These are phyloP conservation scores for Trifolium fragiferum DNA, from an alignment of 306 rosid species.

Conservation along the genomic window DNA sequence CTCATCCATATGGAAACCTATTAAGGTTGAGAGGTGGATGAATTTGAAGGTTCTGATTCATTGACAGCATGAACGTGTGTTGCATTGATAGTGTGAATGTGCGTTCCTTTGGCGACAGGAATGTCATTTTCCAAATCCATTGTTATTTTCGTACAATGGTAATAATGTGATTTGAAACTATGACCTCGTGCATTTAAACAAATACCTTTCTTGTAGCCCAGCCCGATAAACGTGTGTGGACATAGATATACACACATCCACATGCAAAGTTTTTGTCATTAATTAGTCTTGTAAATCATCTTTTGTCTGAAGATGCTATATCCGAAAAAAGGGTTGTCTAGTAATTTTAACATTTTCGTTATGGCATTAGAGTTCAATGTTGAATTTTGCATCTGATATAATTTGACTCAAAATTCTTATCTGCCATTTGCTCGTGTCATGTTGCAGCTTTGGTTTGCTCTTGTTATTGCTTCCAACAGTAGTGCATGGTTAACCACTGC, in stretches of 20 bases:
- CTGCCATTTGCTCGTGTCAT: conserved; percentile 8
- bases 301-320: neutral
- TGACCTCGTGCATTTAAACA: neutral
- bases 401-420: conserved; percentile 11
- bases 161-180: neutral
- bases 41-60: neutral
- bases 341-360: neutral
- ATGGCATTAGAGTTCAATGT: neutral
- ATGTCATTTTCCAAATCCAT: neutral
- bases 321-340: neutral
- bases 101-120: neutral
- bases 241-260: too few species aligned
- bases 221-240: neutral
- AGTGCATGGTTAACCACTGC: conserved; percentile 77
- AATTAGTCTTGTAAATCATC: neutral
- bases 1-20: neutral
- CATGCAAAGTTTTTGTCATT: neutral
- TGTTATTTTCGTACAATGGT: neutral
- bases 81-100: neutral
- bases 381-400: conserved; percentile 13
- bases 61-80: neutral
- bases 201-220: neutral
- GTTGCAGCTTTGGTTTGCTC: conserved; percentile 72
- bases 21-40: neutral
- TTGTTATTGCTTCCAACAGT: conserved; percentile 70